phyloP scores from a whole-genome alignment of 78 protist species.

The Trichosphaerium sp. region DNA sequence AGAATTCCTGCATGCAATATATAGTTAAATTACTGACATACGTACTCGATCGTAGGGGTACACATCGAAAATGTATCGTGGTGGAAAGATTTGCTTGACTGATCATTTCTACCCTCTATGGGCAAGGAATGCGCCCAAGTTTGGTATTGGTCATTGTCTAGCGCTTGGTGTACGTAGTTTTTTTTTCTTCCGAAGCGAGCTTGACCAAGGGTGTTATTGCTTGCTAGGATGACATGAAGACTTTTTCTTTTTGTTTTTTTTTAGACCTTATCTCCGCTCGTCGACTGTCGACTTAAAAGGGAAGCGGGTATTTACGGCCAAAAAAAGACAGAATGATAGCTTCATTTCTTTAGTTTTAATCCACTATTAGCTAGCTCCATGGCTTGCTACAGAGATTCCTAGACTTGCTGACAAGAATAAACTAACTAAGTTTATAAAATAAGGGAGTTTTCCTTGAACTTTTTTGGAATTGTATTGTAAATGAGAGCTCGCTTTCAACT shows the following conservation, averaged over 20 bases:
- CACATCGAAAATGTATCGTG: constrained; percentile 64
- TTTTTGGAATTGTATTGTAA: too few relatives aligned
- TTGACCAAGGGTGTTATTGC: background rate
- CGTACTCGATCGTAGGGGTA: background rate
- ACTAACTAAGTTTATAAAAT: too few relatives aligned
- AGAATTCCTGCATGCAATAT: constrained; percentile 7
- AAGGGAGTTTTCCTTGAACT: too few relatives aligned
- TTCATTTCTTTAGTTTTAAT: background rate
- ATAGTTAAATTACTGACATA: too few relatives aligned
- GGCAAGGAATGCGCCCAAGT: constrained; percentile 87
- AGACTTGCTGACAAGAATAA: constrained; percentile 57
- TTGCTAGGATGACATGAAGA: background rate
- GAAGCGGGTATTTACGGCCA: too few relatives aligned
- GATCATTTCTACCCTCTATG: constrained; percentile 93
- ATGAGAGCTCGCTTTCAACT: too few relatives aligned
- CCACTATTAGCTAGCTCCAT: constrained; percentile 76
- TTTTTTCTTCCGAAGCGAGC: background rate
- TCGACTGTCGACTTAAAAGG: too few relatives aligned
- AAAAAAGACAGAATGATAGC: background rate
- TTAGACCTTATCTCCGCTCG: background rate
- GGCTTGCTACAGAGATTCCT: constrained; percentile 95
- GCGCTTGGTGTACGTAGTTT: constrained; percentile 80
- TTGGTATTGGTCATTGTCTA: constrained; percentile 94
- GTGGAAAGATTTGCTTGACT: constrained; percentile 92
- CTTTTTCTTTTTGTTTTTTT: too few relatives aligned